Base-by-base conservation (phyloP, 2,329 filamentous ascomycete genomes). In the Pseudogymnoascus sp. region DNA sequence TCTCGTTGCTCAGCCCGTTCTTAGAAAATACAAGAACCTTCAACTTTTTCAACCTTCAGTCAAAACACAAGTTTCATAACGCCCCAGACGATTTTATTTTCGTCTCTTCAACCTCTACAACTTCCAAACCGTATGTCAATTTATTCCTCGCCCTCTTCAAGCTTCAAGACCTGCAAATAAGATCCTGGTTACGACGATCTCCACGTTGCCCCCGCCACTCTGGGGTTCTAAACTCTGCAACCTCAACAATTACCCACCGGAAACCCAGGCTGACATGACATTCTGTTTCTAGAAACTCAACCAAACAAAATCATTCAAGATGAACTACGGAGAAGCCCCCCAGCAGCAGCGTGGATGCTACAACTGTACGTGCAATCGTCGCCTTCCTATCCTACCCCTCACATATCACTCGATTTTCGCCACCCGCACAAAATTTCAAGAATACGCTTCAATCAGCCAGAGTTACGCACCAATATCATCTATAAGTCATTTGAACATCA, bases 291-390 rank as follows among this genome's bases (percentile, higher is more conserved):
- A 34, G 28, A 34, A 62, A 62, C 36, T 10, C 28, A 57, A 45
- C 61, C 41, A 28, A 61, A 25, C 62, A 57, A 61, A 61, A 61
- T 61, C 60, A 25, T 62, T 65, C 65, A 61, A 62, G 65, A 74
- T 75, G 73, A 73, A 75, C 66, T 73, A 72, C 68, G 70, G 69
- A 65, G 68, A 65, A 48, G 60, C 65, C 43, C 48, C 65, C 65
- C 67, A 66, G 21, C 69, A 69, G 67, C 74, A 71, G 65, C 78
- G 79, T 68, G 77, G 76, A 68, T 81, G 79, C 76, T 81, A 80
- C 75, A 81, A 79, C 72, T 81, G 79, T 81, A 74, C 77, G 79
- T 81, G 69, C 68, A 60, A 60, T 57, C 48, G 28, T 64, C 45
- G 34, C 39, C 23, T 41, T 28, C 25, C 25, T n/a, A 37, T 63